These are phyloP conservation scores for Fusarium duplospermum DNA, from an alignment of 2,329 filamentous ascomycete genomes.

Conservation along the genomic window DNA sequence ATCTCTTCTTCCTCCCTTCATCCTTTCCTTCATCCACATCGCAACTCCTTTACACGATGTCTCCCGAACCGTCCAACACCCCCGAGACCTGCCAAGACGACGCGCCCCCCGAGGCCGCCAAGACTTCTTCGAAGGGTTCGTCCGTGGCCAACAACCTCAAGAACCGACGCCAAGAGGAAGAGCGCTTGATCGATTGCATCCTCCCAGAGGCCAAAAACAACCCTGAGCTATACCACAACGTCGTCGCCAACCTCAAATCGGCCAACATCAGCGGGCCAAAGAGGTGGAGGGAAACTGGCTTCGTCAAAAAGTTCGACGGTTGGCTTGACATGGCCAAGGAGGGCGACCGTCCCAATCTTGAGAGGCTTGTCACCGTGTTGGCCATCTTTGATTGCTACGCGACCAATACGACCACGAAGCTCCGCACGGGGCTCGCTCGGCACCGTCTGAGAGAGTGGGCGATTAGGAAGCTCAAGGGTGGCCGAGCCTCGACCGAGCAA, in stretches of 20 bases:
- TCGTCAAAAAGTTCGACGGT: background rate
- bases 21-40: background rate
- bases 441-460: conserved; percentile 13
- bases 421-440: background rate
- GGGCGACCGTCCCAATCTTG: background rate
- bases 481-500: background rate
- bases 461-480: background rate
- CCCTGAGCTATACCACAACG: background rate
- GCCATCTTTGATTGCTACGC: conserved; percentile 5
- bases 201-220: background rate
- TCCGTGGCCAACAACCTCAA: background rate
- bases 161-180: background rate
- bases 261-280: background rate
- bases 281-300: background rate
- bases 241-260: background rate
- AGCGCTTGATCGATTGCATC: conserved; percentile 1
- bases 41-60: background rate
- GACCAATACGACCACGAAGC: rapidly evolving
- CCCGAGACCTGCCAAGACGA: background rate
- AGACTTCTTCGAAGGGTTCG: background rate
- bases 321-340: background rate
- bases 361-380: background rate
- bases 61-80: background rate
- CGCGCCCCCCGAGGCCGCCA: background rate
- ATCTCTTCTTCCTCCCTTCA: background rate